Base-by-base conservation (phyloP, 169 alveolate species). In the Eimeria tenella region DNA sequence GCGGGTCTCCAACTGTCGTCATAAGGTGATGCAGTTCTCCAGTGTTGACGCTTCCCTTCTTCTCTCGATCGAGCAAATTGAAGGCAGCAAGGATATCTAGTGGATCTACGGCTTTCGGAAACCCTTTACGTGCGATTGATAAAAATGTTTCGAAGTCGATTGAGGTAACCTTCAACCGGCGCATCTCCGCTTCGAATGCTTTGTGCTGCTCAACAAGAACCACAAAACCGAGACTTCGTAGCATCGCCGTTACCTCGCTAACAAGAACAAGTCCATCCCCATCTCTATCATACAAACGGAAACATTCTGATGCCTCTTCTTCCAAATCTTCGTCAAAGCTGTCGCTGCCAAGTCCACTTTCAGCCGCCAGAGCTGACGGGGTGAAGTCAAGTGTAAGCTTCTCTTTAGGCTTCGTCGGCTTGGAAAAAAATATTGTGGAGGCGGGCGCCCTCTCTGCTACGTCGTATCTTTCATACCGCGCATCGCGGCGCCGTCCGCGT, bases 141-240 rank as follows among this genome's bases (percentile, higher is more conserved):
- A 50, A 84, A 50, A 84, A 84, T 13, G 92, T 63, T 17, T 23
- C 60, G 65, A 60, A 84, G 65, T 49, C 60, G 3, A 84, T 62
- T 17, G 49, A 31, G n/a, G 82, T 84, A 25, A 65, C 23, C 55
- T 62, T 60, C 25, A 5, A 58, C 13, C 81, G 60, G 25, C 82
- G 79, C 92, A 84, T 84, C 19, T 84, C 92, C 21, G 60, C 70
- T 49, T 60, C 79, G 49, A 84, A 84, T 13, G 65, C 79, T 42
- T 50, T 84, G 75, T 17, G 56, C 25, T 84, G 92, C 63, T 84
- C 92, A 13, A 63, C 53, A 4, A 52, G 79, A 58, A 84, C 92
- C 53, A 84, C 92, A 49, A 84, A 84, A 25, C 92, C 92, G 65
- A 84, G 62, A n/a, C 92, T 84, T 31, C 92, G 81, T 21, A 84